Percentiles rank a stretch among this genome's conserved stretches.
phyloP scores from a whole-genome alignment of 140 eudicot species.

The Ambrosia hybrid region DNA sequence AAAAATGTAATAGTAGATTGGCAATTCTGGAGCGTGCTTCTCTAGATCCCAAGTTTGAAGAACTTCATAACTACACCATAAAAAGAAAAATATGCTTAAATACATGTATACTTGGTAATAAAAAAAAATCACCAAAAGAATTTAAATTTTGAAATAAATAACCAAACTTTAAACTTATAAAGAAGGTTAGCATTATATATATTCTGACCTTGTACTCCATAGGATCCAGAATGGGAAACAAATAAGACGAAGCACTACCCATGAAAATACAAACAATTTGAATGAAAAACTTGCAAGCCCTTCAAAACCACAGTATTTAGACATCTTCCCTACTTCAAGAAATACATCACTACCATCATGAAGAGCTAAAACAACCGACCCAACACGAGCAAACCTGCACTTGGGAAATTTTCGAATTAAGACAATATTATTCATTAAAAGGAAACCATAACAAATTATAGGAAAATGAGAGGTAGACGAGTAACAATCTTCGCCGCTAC shows the following conservation, averaged over 20 bases:
- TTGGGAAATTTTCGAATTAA: not conserved
- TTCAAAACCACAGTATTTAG: constrained; percentile 80
- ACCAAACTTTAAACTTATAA: not conserved
- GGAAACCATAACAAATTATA: not conserved
- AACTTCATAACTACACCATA: constrained; percentile 65
- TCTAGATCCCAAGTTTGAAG: constrained; percentile 54
- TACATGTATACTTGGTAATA: not conserved
- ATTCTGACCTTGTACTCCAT: constrained; percentile 77
- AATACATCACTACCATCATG: constrained; percentile 94
- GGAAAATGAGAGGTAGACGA: too few relatives aligned
- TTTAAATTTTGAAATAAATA: too few relatives aligned
- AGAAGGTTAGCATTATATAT: too few relatives aligned
- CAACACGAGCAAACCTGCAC: constrained; percentile 79
- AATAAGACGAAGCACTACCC: constrained; percentile 78
- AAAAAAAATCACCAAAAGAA: too few relatives aligned
- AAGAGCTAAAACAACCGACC: constrained; percentile 78
- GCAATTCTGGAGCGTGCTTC: constrained; percentile 40
- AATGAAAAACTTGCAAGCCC: constrained; percentile 76
- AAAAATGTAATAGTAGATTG: constrained; percentile 66
- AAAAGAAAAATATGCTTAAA: not conserved
- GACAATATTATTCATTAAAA: not conserved
- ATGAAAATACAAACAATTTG: constrained; percentile 74
- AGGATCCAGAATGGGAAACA: constrained; percentile 88
- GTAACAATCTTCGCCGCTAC: too few relatives aligned
- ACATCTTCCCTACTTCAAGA: constrained; percentile 94